Evolutionary conservation across 106 monocot genomes (phyloP).

Genomic region (Triglochin maritima): DNA sequence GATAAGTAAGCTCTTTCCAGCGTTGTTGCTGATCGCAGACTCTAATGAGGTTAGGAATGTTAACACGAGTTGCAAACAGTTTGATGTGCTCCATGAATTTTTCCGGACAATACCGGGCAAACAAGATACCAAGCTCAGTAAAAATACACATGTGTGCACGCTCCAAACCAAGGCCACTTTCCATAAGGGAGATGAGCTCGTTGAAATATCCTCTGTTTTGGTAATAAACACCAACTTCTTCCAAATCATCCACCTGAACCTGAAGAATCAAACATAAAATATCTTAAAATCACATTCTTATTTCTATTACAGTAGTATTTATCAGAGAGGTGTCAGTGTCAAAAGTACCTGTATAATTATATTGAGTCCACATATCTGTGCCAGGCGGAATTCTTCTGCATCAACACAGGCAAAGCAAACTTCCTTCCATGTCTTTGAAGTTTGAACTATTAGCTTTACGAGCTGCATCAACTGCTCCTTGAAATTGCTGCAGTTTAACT

Average conservation of each 20-base stretch:
- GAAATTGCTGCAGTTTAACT: conserved; percentile 87
- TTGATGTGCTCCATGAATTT: conserved; percentile 99
- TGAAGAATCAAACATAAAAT: background rate
- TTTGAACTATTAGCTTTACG: conserved; percentile 96
- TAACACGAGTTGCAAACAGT: conserved; percentile 85
- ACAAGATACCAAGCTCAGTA: conserved; percentile 85
- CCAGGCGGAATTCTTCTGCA: conserved; percentile 94
- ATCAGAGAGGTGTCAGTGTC: background rate
- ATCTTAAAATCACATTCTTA: background rate
- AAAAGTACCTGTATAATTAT: conserved; percentile 83
- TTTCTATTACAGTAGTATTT: too few relatives aligned
- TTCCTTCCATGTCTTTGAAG: conserved; percentile 96
- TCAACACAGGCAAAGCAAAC: conserved; percentile 98
- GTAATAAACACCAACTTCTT: conserved; percentile 93
- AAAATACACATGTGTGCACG: conserved; percentile 98
- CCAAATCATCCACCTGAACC: conserved; percentile 86
- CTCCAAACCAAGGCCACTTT: conserved; percentile 95
- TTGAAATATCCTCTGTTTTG: conserved; percentile 98
- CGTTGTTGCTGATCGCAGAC: conserved; percentile 94
- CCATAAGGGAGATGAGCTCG: conserved; percentile 97
- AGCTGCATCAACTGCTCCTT: conserved; percentile 99
- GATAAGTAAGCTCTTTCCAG: conserved; percentile 92
- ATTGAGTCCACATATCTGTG: conserved; percentile 91
- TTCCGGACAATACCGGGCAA: conserved; percentile 84
- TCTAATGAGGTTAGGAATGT: conserved; percentile 94